Evolutionary conservation across 371 early-diverging fungal genomes (phyloP).

Genomic region (Funneliformis caledonium): DNA sequence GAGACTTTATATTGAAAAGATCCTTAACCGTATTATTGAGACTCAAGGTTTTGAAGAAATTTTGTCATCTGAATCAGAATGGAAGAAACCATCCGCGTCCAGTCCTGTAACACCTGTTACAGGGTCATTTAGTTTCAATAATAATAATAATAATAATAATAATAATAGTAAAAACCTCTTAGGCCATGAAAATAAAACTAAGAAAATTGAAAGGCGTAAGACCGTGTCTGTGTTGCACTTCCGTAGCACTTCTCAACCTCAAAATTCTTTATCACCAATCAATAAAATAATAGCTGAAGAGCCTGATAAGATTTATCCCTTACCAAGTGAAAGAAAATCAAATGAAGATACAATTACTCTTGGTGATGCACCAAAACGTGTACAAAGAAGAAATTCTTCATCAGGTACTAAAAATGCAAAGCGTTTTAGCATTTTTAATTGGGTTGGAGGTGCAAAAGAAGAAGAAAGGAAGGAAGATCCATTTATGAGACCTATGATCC

Average conservation of each 20-base stretch:
- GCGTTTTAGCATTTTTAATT: background rate
- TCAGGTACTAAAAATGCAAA: background rate
- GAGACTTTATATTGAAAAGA: constrained; percentile 68
- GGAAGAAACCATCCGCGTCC: background rate
- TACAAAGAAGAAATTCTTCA: constrained; percentile 18
- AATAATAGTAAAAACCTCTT: no score
- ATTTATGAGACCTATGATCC: background rate
- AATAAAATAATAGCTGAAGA: constrained; percentile 24
- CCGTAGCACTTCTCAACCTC: background rate
- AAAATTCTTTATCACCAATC: background rate
- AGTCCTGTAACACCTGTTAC: constrained; percentile 22
- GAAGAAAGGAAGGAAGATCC: constrained; percentile 31
- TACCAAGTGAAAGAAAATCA: background rate
- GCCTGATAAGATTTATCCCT: background rate
- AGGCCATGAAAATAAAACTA: background rate
- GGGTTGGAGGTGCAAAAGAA: background rate
- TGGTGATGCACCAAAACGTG: background rate
- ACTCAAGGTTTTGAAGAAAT: constrained; percentile 29
- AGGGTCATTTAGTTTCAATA: background rate
- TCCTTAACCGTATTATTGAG: constrained; percentile 44
- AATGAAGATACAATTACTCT: background rate
- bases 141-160: no score
- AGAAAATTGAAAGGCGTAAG: constrained; percentile 39
- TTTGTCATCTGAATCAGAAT: background rate
- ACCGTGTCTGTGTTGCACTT: constrained; percentile 7